These are phyloP conservation scores for Candida insectorum DNA, from an alignment of 805 yeast species.

Conservation along the genomic window DNA sequence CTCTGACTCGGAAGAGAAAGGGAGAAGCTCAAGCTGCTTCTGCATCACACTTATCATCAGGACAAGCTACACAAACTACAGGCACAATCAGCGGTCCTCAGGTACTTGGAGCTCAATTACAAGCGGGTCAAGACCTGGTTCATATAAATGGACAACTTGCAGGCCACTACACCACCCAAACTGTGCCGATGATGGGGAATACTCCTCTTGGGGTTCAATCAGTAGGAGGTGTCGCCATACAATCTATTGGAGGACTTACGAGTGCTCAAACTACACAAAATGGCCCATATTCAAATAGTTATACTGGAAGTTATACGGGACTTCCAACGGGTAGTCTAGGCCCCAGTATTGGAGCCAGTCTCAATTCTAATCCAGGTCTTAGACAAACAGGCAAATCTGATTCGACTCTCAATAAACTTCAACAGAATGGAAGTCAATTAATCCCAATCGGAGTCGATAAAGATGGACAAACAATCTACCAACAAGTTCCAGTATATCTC, in stretches of 20 bases:
- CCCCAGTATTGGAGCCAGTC: neutral
- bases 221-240: neutral
- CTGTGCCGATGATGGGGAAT: too few relatives aligned
- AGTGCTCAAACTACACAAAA: neutral
- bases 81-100: too few relatives aligned
- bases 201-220: too few relatives aligned
- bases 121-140: neutral
- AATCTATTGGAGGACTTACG: neutral
- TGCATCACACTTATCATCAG: neutral
- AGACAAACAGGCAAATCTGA: too few relatives aligned
- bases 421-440: conserved; percentile 4
- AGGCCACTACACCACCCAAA: too few relatives aligned
- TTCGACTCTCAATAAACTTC: neutral
- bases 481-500: conserved; percentile 36
- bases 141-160: too few relatives aligned
- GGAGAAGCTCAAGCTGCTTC: conserved; percentile 17
- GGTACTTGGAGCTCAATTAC: neutral
- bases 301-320: too few relatives aligned
- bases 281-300: neutral
- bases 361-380: neutral
- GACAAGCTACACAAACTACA: too few relatives aligned
- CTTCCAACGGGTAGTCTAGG: neutral
- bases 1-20: conserved; percentile 41
- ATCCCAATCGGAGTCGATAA: conserved; percentile 30
- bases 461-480: conserved; percentile 30